phyloP scores from a whole-genome alignment of 2,329 filamentous ascomycete genomes.

The Fusarium chuoi region DNA sequence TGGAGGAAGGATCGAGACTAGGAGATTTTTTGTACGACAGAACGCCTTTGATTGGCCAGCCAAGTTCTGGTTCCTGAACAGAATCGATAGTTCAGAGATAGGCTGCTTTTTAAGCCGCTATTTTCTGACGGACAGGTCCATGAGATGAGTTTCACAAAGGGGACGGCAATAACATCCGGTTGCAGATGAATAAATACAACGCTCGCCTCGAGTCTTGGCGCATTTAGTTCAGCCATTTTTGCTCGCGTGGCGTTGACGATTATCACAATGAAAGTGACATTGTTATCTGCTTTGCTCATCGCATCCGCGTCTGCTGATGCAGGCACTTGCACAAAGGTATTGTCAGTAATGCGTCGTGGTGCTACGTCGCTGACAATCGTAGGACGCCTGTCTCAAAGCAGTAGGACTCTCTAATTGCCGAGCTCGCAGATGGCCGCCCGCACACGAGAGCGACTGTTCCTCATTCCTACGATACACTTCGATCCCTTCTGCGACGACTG shows the following conservation, averaged over 20 bases:
- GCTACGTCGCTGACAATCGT: fast-evolving
- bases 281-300: background rate
- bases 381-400: background rate
- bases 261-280: background rate
- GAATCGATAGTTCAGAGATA: background rate
- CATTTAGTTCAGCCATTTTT: background rate
- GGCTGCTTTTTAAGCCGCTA: too few species aligned
- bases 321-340: background rate
- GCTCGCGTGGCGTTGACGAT: fast-evolving
- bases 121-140: background rate
- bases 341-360: fast-evolving
- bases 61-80: background rate
- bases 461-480: background rate
- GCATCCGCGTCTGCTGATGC: background rate
- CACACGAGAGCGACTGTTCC: background rate
- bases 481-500: background rate
- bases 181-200: fast-evolving
- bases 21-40: background rate
- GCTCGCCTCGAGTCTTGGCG: background rate
- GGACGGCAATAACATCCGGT: background rate
- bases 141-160: background rate
- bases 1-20: background rate
- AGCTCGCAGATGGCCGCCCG: background rate
- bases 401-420: background rate
- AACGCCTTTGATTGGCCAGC: background rate